Percentiles rank a stretch among this genome's conserved stretches.
These are phyloP conservation scores for Malassezia psittaci DNA, from an alignment of 1,284 basidiomycete genomes.

Conservation along the genomic window DNA sequence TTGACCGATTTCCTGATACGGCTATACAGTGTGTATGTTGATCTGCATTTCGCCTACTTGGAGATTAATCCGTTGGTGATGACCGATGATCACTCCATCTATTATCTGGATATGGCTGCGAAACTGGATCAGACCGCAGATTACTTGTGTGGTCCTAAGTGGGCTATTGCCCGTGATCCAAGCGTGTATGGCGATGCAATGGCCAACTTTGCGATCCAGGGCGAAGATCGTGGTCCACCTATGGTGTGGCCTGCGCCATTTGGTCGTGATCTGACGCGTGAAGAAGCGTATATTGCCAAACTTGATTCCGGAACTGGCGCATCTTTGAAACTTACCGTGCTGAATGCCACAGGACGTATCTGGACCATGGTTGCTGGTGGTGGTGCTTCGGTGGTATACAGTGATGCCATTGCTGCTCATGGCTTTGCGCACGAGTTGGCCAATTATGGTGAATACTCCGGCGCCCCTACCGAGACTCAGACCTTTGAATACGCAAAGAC, in stretches of 20 bases:
- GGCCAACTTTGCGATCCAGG: slow-evolving; percentile 47
- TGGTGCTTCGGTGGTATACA: slow-evolving; percentile 64
- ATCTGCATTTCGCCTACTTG: slow-evolving; percentile 75
- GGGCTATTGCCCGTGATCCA: slow-evolving; percentile 90
- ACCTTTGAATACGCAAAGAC: slow-evolving; percentile 99
- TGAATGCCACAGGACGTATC: slow-evolving; percentile 85
- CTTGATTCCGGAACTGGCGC: slow-evolving; percentile 93
- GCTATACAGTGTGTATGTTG: slow-evolving; percentile 93
- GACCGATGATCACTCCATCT: slow-evolving; percentile 74
- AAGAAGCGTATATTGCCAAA: slow-evolving; percentile 98
- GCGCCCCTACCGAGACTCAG: slow-evolving; percentile 93
- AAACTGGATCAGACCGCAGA: slow-evolving; percentile 96
- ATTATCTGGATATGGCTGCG: slow-evolving; percentile 98
- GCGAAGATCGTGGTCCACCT: slow-evolving; percentile 62
- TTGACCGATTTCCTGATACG: slow-evolving; percentile 71
- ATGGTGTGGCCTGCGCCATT: slow-evolving; percentile 97
- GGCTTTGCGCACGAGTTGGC: slow-evolving; percentile 94
- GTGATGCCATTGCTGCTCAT: slow-evolving; percentile 90
- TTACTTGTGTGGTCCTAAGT: slow-evolving; percentile 94
- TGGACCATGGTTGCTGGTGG: slow-evolving; percentile 99
- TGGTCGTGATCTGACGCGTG: slow-evolving; percentile 93
- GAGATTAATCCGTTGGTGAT: slow-evolving; percentile 98
- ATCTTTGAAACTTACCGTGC: slow-evolving; percentile 91
- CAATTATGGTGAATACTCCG: slow-evolving; percentile 99
- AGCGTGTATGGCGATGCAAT: slow-evolving; percentile 54